Conservation (phyloP, 169 alveolate species). For the Plasmodium falciparum region DNA sequence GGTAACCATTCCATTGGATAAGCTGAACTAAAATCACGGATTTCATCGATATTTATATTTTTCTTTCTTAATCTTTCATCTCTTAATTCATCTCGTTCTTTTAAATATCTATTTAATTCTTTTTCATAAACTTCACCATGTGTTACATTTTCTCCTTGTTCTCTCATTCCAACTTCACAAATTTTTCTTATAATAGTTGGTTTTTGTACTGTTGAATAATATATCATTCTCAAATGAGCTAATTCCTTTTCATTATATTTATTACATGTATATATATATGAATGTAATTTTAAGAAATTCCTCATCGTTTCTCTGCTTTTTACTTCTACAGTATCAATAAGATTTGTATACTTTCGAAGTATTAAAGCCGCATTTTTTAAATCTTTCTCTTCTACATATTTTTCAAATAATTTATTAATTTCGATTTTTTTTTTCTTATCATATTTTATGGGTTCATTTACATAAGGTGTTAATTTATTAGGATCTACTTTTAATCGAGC, state of each 20-base stretch:
- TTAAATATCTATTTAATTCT: constrained; percentile 76
- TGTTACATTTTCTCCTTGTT: constrained; percentile 82
- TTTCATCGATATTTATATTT: constrained; percentile 82
- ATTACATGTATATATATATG: constrained; percentile 80
- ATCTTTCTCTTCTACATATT: constrained; percentile 83
- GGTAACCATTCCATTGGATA: constrained; percentile 88
- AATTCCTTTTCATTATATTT: constrained; percentile 78
- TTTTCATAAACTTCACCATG: constrained; percentile 85
- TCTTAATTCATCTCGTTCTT: constrained; percentile 72
- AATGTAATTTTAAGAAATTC: constrained; percentile 78
- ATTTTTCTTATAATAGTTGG: constrained; percentile 79
- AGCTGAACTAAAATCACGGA: constrained; percentile 84
- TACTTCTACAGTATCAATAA: constrained; percentile 29
- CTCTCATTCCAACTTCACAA: constrained; percentile 75
- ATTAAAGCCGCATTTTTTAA: constrained; percentile 82
- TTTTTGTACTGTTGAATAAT: constrained; percentile 83
- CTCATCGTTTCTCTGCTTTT: constrained; percentile 66
- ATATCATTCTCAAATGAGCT: constrained; percentile 78
- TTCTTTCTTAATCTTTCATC: constrained; percentile 80
- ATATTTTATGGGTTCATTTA: constrained; percentile 83
- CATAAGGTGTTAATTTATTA: constrained; percentile 83
- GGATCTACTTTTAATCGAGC: constrained; percentile 70
- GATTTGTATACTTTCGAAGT: constrained; percentile 78
- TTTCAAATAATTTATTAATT: constrained; percentile 79
- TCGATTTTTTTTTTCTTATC: constrained; percentile 79